These are phyloP conservation scores for Durio zibethinus DNA, from an alignment of 345 rosid species.

Conservation along the genomic window DNA sequence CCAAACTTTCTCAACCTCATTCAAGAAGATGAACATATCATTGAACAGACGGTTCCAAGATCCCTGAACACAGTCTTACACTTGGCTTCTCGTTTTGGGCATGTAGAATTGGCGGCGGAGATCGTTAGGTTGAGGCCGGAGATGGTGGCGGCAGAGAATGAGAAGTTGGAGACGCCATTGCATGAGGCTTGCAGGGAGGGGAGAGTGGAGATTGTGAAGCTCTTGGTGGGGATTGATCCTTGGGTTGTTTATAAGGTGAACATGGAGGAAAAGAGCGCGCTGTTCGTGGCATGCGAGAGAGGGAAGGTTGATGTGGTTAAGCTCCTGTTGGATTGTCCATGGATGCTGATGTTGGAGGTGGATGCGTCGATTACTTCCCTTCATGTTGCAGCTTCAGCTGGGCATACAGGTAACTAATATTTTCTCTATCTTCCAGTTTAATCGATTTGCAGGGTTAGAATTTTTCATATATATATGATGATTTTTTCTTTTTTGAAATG, in stretches of 20 bases:
- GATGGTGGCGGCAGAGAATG: conserved; percentile 30
- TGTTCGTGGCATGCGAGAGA: conserved; percentile 30
- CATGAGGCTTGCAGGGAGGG: conserved; percentile 48
- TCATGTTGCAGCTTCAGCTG: conserved; percentile 38
- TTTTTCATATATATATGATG: too few species aligned
- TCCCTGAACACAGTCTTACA: conserved; percentile 39
- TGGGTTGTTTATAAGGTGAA: conserved; percentile 20
- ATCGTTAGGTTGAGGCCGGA: conserved; percentile 43
- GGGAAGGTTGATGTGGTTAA: conserved; percentile 31
- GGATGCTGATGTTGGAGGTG: conserved; percentile 30
- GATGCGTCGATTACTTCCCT: conserved; percentile 35
- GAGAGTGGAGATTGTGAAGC: conserved; percentile 28
- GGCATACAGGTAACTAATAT: conserved; percentile 29
- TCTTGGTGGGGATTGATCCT: conserved; percentile 31
- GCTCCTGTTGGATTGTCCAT: conserved; percentile 19
- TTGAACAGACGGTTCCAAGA: conserved; percentile 11
- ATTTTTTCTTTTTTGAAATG: too few species aligned
- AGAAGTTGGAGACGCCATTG: conserved; percentile 40
- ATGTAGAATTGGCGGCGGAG: conserved; percentile 34
- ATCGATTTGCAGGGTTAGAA: neutral
- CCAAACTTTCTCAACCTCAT: conserved; percentile 15
- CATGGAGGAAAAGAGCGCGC: conserved; percentile 12
- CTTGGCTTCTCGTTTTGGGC: conserved; percentile 42
- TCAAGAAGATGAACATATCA: conserved; percentile 13
- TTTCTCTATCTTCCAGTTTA: neutral